Evolutionary conservation across 169 alveolate genomes (phyloP).

Genomic region (Cryptosporidium sp.): DNA sequence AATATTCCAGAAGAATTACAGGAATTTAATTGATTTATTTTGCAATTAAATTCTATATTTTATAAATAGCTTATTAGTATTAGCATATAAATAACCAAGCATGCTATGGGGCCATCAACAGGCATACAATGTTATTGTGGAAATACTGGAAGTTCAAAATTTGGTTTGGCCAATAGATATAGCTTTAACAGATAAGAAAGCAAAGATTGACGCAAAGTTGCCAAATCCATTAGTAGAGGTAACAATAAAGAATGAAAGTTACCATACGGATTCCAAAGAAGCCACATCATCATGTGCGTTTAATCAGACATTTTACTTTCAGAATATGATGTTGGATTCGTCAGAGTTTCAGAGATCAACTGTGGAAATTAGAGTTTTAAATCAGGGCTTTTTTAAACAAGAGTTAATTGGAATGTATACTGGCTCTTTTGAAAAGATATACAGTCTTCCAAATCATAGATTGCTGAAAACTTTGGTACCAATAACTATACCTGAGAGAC

Average conservation of each 20-base stretch:
- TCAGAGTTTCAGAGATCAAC: slow-evolving; percentile 65
- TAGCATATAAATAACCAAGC: background rate
- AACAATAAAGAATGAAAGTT: slow-evolving; percentile 46
- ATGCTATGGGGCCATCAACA: slow-evolving; percentile 79
- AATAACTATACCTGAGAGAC: slow-evolving; percentile 75
- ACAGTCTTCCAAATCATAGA: slow-evolving; percentile 51
- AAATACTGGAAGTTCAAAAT: slow-evolving; percentile 70
- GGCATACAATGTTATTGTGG: slow-evolving; percentile 71
- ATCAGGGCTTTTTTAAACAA: slow-evolving; percentile 65
- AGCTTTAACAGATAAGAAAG: slow-evolving; percentile 51
- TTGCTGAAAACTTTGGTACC: slow-evolving; percentile 60
- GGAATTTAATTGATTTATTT: background rate
- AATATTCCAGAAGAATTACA: too few relatives aligned
- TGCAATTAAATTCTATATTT: background rate
- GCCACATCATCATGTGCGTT: slow-evolving; percentile 76
- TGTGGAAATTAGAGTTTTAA: slow-evolving; percentile 61
- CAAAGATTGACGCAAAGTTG: slow-evolving; percentile 53
- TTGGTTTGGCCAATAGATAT: slow-evolving; percentile 71
- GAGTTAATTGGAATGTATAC: slow-evolving; percentile 74
- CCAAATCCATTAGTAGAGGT: slow-evolving; percentile 77
- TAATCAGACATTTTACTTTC: slow-evolving; percentile 71
- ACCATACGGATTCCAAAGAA: slow-evolving; percentile 57
- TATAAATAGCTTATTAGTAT: background rate
- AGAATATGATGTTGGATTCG: slow-evolving; percentile 32
- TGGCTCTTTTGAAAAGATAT: slow-evolving; percentile 75